Percentiles rank a stretch among this genome's conserved stretches.
Conservation (phyloP, 495 filamentous ascomycete genomes). For the Lepidopterella palustris region DNA sequence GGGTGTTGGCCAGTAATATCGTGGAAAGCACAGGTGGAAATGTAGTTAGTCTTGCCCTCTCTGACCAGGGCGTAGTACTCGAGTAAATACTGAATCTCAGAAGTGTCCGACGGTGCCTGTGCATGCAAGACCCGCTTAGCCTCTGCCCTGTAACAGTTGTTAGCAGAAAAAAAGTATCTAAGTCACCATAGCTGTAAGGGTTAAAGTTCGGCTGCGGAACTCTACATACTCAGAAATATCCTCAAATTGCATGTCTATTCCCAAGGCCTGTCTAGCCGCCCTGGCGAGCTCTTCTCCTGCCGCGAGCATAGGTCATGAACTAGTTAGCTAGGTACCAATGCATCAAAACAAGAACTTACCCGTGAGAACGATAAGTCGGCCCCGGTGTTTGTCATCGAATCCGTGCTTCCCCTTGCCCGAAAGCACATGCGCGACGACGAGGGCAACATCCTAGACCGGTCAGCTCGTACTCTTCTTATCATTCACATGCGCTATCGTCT, state of each 20-base stretch:
- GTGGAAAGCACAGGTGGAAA: slow-evolving; percentile 50
- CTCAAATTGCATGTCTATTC: slow-evolving; percentile 46
- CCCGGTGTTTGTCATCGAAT: slow-evolving; percentile 49
- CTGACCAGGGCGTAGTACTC: slow-evolving; percentile 54
- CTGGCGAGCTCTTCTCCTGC: slow-evolving; percentile 48
- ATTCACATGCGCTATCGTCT: neutral
- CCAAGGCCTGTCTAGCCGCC: slow-evolving; percentile 46
- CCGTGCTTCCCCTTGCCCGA: slow-evolving; percentile 48
- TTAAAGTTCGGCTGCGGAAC: too few species aligned
- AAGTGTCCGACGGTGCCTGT: slow-evolving; percentile 41
- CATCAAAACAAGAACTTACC: slow-evolving; percentile 17
- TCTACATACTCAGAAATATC: slow-evolving; percentile 42
- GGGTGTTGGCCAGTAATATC: slow-evolving; percentile 48
- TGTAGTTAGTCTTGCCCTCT: slow-evolving; percentile 56
- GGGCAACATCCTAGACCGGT: slow-evolving; percentile 43
- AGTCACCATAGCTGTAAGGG: neutral
- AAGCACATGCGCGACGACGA: slow-evolving; percentile 48
- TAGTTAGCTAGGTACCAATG: too few species aligned
- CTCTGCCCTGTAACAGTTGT: slow-evolving; percentile 34
- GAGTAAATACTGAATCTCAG: slow-evolving; percentile 49
- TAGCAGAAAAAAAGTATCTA: neutral
- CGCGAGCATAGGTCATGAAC: slow-evolving; percentile 49
- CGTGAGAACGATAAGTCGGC: slow-evolving; percentile 51
- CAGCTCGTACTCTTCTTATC: neutral
- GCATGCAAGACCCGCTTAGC: slow-evolving; percentile 43